A percentile compares a stretch with the other conserved stretches of the same genome.
phyloP scores from a whole-genome alignment of 805 yeast genomes.

The Barnettozyma wickerhamii region DNA sequence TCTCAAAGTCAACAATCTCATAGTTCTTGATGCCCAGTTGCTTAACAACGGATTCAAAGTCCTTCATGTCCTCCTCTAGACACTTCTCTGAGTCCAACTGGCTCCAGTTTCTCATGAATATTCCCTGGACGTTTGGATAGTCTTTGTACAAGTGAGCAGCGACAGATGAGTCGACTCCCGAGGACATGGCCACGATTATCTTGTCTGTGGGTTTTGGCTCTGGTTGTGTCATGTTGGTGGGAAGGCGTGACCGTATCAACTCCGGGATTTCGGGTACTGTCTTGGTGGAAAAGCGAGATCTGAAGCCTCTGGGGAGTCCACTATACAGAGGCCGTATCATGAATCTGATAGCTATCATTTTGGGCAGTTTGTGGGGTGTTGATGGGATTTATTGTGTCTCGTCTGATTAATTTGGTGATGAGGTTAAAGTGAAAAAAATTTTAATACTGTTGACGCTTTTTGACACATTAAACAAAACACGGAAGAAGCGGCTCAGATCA shows the following conservation, averaged over 20 bases:
- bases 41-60: conserved; percentile 61
- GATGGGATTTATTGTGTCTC: too few species aligned
- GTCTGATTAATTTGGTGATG: too few species aligned
- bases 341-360: too few species aligned
- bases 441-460: too few species aligned
- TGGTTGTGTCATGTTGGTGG: conserved; percentile 28
- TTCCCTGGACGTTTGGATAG: conserved; percentile 65
- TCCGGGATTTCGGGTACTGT: too few species aligned
- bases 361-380: too few species aligned
- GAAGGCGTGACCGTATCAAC: not conserved
- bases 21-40: conserved; percentile 57
- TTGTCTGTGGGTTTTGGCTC: conserved; percentile 50
- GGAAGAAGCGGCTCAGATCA: too few species aligned
- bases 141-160: conserved; percentile 60
- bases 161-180: conserved; percentile 95
- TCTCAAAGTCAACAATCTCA: conserved; percentile 77
- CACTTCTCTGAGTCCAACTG: conserved; percentile 50
- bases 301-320: too few species aligned
- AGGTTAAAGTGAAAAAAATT: too few species aligned
- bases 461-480: too few species aligned
- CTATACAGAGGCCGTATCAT: too few species aligned
- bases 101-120: conserved; percentile 83
- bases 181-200: conserved; percentile 86
- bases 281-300: too few species aligned
- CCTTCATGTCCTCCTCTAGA: conserved; percentile 85